Base-by-base conservation (phyloP, 2,329 filamentous ascomycete genomes). In the Ceratocystis variospora region DNA sequence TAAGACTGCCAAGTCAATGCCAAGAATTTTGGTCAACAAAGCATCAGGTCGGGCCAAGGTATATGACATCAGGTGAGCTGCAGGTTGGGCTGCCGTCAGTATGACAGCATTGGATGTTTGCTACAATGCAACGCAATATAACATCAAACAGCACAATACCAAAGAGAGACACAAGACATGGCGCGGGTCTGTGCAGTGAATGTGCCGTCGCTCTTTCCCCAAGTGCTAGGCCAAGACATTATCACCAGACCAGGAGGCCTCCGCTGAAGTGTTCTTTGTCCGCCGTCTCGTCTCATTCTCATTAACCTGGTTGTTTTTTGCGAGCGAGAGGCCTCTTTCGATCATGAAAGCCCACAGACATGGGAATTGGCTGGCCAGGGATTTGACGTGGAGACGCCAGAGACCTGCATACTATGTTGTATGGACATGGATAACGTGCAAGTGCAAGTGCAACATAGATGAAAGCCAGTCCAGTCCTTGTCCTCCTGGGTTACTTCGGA, bases 171-270 rank as follows among this genome's bases (percentile, higher is more conserved):
- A 50, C 48, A 50, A 22, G 8, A 50, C 48, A 57, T 57, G 17
- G 6, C 10, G 31, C 25, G 28, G 37, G 22, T 57, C 28, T 57
- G 53, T 57, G 28, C 28, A 15, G 53, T 41, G 37, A 41, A 41
- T 15, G 10, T 41, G 37, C 37, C 12, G 37, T 41, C 8, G 37
- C 37, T 33, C 22, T 57, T 57, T n/a, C 53, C 28, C 15, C 22
- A 41, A 41, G 37, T 57, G 7, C 28, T 28, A 10, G 22, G 59
- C 48, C 62, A 69, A 69, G 28, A 73, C 65, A 7, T 15, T 46
- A 0, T 71, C 71, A 15, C 71, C 72, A 41, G 10, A 15, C 4
- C 37, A 41, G 65, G 72, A 73, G 46, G 70, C 70, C 8, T 73
- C 73, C 62, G 71, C 70, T 64, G 66, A 15, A 22, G 17, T 15